Evolutionary conservation across 805 yeast genomes (phyloP).

Genomic region (Ogataea philodendri): DNA sequence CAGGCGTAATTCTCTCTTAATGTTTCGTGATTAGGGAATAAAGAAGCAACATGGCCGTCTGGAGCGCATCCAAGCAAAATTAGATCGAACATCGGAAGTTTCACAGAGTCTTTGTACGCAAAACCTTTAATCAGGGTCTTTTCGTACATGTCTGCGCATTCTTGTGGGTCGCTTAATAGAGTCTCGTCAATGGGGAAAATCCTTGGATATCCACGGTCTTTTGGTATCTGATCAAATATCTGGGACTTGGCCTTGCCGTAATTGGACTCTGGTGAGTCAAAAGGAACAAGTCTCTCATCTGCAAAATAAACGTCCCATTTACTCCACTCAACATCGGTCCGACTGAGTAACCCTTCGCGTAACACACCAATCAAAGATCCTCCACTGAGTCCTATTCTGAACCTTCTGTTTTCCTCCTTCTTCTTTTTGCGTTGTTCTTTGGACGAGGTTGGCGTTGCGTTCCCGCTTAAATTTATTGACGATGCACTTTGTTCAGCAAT

Average conservation of each 20-base stretch:
- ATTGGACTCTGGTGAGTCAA: conserved; percentile 77
- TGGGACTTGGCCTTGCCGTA: conserved; percentile 86
- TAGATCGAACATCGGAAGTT: conserved; percentile 90
- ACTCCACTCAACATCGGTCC: conserved; percentile 77
- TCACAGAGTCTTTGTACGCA: conserved; percentile 95
- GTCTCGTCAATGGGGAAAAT: conserved; percentile 81
- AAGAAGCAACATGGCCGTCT: conserved; percentile 96
- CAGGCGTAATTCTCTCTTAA: conserved; percentile 89
- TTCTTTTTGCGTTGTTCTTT: conserved; percentile 42
- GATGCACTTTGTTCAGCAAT: conserved; percentile 13
- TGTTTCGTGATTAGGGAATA: conserved; percentile 89
- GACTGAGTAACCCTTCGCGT: conserved; percentile 75
- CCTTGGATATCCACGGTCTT: conserved; percentile 54
- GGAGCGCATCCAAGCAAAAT: conserved; percentile 96
- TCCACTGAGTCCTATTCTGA: conserved; percentile 89
- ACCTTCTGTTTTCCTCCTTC: conserved; percentile 63
- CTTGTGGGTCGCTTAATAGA: conserved; percentile 76
- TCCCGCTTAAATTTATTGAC: conserved; percentile 15
- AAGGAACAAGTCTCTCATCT: conserved; percentile 92
- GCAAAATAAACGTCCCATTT: conserved; percentile 97
- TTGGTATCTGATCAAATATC: conserved; percentile 67
- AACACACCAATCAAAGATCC: conserved; percentile 88
- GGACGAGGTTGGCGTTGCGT: conserved; percentile 15
- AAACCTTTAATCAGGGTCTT: conserved; percentile 81
- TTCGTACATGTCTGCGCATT: conserved; percentile 92